Evolutionary conservation across 2,329 filamentous ascomycete species (phyloP).

Genomic region (Cordyceps pruinosa): DNA sequence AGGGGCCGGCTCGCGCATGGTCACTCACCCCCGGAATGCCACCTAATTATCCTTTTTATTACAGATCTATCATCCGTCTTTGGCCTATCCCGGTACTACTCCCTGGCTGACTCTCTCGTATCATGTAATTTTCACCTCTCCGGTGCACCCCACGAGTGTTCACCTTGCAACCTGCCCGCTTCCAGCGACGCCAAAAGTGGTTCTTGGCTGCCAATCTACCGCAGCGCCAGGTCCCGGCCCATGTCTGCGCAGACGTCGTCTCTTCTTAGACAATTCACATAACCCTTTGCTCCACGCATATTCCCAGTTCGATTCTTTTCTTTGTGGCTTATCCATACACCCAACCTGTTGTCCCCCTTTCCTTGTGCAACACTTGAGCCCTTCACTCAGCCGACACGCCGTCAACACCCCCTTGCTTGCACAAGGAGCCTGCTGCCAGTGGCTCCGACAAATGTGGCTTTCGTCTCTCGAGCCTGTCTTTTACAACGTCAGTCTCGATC

Average conservation of each 20-base stretch:
- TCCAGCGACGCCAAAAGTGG: conserved; percentile 9
- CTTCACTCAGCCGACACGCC: neutral
- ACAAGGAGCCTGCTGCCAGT: neutral
- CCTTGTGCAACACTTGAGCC: neutral
- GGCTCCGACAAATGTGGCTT: neutral
- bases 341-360: neutral
- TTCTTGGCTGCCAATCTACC: conserved; percentile 1
- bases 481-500: neutral
- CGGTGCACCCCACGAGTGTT: conserved; percentile 10
- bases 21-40: conserved; percentile 3
- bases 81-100: neutral
- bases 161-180: conserved; percentile 5
- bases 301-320: neutral
- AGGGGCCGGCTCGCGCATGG: conserved; percentile 5
- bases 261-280: conserved; percentile 8
- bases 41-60: conserved; percentile 8
- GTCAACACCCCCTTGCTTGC: neutral
- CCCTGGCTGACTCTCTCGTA: conserved; percentile 1
- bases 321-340: neutral
- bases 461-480: neutral
- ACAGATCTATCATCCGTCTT: conserved; percentile 7
- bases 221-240: neutral
- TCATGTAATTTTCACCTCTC: conserved; percentile 1
- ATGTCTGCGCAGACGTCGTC: conserved; percentile 2
- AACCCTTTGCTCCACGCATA: neutral